Base-by-base conservation (phyloP, 2,329 filamentous ascomycete species). In the Cercospora janseana region DNA sequence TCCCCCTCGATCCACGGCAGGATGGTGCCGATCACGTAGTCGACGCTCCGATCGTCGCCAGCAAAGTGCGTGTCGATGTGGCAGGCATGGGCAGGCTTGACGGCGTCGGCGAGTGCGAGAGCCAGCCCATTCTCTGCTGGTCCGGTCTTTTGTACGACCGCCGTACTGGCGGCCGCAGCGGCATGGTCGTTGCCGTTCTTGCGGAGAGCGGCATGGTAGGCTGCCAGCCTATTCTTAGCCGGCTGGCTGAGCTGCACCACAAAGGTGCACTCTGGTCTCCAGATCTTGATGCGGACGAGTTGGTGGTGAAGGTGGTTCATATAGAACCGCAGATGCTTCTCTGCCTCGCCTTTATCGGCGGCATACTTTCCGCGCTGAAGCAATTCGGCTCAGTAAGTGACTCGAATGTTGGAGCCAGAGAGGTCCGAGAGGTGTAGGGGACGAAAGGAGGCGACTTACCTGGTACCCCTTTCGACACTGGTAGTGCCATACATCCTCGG, bases 401-500 rank as follows among this genome's bases (percentile, higher is more conserved):
- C 12, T n/a, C 4, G 34, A 18, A 2, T 2, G 24, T 4, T 23
- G 20, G 34, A 23, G 34, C 12, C 2, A 21, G 24, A 12, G 27
- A 23, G 16, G 12, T 21, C 3, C 6, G 20, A 31, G 16, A 1
- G 2, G 10, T 20, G 42, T 8, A 4, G 9, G 6, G 9, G 24
- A 21, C 6, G 7, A 2, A 9, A 5, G 9, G 20, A 29, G 15
- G 16, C 23, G 29, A 35, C 42, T 32, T 34, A 26, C 42, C 28
- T 45, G 88, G 66, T 93, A 93, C 63, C 91, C 86, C 64, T 91
- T 91, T 27, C 88, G 81, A 67, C 88, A 93, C 28, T 46, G 40
- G 37, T 38, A 56, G 37, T 48, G 37, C 52, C 52, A 55, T 23
- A 52, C 37, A 21, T 52, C 85, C 61, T 85, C 81, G 0, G 88